Conservation (phyloP, 768 basidiomycete genomes). For the Phylloporus sp. region DNA sequence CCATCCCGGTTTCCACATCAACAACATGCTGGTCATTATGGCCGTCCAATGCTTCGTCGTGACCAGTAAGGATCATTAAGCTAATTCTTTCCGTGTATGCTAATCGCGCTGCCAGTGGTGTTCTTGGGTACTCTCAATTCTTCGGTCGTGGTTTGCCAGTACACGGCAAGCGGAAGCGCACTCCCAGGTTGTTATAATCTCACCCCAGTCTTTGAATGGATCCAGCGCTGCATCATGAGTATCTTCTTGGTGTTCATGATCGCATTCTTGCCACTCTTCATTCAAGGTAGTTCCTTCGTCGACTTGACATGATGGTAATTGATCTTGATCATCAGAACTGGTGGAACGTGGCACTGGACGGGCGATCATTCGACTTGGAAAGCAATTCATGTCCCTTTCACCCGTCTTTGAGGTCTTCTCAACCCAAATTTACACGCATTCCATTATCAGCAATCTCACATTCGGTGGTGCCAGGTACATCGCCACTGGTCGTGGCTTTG, state of each 20-base stretch:
- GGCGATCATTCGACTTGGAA: conserved; percentile 85
- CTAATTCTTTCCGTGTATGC: conserved; percentile 1
- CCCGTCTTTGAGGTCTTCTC: conserved; percentile 97
- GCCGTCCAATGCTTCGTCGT: conserved; percentile 95
- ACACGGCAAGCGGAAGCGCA: conserved; percentile 66
- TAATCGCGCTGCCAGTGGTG: conserved; percentile 56
- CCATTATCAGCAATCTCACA: conserved; percentile 93
- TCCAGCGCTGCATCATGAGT: conserved; percentile 92
- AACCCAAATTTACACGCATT: conserved; percentile 97
- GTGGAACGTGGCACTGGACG: conserved; percentile 92
- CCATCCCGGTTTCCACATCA: conserved; percentile 99
- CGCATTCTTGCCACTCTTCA: conserved; percentile 88
- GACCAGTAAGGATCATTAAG: conserved; percentile 55
- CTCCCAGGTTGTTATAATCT: conserved; percentile 93
- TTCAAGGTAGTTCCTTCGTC: conserved; percentile 63
- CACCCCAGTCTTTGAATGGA: conserved; percentile 91
- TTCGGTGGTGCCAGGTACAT: conserved; percentile 99
- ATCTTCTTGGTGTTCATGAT: conserved; percentile 99
- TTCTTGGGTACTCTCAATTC: conserved; percentile 92
- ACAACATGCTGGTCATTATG: conserved; percentile 97
- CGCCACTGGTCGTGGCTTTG: conserved; percentile 97
- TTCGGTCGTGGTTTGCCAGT: conserved; percentile 73
- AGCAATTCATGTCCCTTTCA: conserved; percentile 92
- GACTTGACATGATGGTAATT: conserved; percentile 13
- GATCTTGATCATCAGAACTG: conserved; percentile 57